Evolutionary conservation across 495 filamentous ascomycete species (phyloP).

Genomic region (Penicillium ucsense): DNA sequence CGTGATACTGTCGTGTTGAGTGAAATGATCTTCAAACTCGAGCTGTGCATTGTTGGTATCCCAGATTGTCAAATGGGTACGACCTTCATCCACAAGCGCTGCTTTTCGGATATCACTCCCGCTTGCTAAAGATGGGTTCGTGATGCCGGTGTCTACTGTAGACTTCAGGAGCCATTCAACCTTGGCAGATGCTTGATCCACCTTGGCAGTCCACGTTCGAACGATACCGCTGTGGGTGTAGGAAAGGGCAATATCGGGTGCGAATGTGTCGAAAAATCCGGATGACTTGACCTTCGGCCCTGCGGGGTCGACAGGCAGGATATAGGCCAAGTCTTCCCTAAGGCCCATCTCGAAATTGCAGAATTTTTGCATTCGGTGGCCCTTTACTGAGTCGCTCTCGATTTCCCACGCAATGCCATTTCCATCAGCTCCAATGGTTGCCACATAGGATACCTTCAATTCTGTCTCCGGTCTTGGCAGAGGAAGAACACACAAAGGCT

Average conservation of each 20-base stretch:
- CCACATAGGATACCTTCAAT: slow-evolving; percentile 50
- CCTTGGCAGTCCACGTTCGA: slow-evolving; percentile 76
- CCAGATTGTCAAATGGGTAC: slow-evolving; percentile 85
- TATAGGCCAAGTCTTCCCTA: slow-evolving; percentile 67
- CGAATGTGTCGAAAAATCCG: slow-evolving; percentile 82
- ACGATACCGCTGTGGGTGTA: slow-evolving; percentile 70
- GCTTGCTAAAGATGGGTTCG: slow-evolving; percentile 66
- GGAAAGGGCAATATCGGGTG: slow-evolving; percentile 78
- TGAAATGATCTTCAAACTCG: slow-evolving; percentile 70
- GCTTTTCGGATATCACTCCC: slow-evolving; percentile 82
- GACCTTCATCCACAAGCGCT: slow-evolving; percentile 63
- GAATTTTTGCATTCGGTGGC: slow-evolving; percentile 50
- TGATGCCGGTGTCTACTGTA: slow-evolving; percentile 70
- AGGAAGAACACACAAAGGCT: slow-evolving; percentile 72
- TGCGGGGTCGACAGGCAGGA: slow-evolving; percentile 84
- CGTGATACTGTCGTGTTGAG: slow-evolving; percentile 61
- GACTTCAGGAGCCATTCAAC: slow-evolving; percentile 81
- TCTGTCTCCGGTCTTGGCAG: slow-evolving; percentile 55
- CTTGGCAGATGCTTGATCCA: slow-evolving; percentile 43
- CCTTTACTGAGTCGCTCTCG: slow-evolving; percentile 26
- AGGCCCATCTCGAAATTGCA: slow-evolving; percentile 62
- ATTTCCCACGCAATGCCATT: slow-evolving; percentile 83
- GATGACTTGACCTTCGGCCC: slow-evolving; percentile 60
- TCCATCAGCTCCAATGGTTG: slow-evolving; percentile 73
- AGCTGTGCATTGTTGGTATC: slow-evolving; percentile 73